Base-by-base conservation (phyloP, 441 rosid species). In the Aquilaria agallochum region DNA sequence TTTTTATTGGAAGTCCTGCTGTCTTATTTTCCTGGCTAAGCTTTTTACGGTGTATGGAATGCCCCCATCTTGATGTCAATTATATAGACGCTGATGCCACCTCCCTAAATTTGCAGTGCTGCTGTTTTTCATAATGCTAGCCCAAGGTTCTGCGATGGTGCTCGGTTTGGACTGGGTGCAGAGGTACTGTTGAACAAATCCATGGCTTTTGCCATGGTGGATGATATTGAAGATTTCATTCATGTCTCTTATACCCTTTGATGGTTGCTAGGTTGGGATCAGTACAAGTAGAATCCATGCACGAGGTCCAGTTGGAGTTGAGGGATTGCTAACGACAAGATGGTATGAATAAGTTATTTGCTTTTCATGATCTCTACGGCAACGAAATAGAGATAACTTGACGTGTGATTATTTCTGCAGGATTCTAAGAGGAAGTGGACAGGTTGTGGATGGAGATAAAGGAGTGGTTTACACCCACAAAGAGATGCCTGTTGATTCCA, bases 271-370 rank as follows among this genome's bases (percentile, higher is more conserved):
- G 99, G 98, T 95, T 53, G 99, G 99, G 58, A 95, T 89, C 74
- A 92, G 99, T 75, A 92, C 98, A 32, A 85, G 99, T 65, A 86
- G 97, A 69, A 95, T 95, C 58, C 99, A 95, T 68, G 99, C 99
- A 42, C 96, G 99, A 13, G 99, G 99, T 60, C 98, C 99, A 45
- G 99, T 95, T 7, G 99, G 98, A 58, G 98, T 95, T 33, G 99
- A 89, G 78, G 99, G 99, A 58, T 55, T 95, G 77, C 66, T 95
- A 64, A 95, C 99, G 9, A 95, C 97, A 45, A 73, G 90, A 92
- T 95, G 99, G 99, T 94, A 86, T 56, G 59, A 53, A 54, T 60
- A 42, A 27, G 59, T 54, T 30, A 9, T 8, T 44, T 47, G 50
- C 12, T 64, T 27, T 46, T 7, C 27, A 20, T 20, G 27, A 20